Evolutionary conservation across 202 grass and related monocot species (phyloP), one percentile per base, ranked within the genome.

Genomic region (Carex sylvatica): DNA sequence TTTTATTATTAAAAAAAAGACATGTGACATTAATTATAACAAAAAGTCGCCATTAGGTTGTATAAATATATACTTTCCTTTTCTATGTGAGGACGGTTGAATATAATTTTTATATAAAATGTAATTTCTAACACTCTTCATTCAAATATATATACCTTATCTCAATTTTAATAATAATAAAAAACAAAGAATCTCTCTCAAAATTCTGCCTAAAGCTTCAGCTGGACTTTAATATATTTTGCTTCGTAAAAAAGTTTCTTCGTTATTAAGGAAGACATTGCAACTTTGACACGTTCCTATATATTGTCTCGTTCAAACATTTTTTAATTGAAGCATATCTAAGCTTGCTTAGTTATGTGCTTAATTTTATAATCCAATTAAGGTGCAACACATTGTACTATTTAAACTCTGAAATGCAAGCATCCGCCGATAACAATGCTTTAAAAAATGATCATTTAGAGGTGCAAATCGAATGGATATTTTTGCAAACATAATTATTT

Each of bases 81-180:
- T 54, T 51, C 14, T 55, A 55, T 75, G 53, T 55, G 7, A 26
- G 72, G 47, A 31, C 15, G 35, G 24, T 75, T 31, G 49, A 53
- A 30, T n/a, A 11, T 55, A 35, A 31, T 31, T 6, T 1, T 2
- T 54, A 16, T 54, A 33, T 55, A 4, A 54, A n/a, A 6, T 75
- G 15, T 31, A 75, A 75, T 75, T 74, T 54, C 71, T 54, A 33
- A 75, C 72, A 75, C 72, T 75, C 47, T 75, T 75, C 47, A 28
- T 31, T 20, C 24, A 54, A 31, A 75, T 74, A 31, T 9, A 28
- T 30, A 74, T 71, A 47, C n/a, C 8, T 46, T 44, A 4, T 71
- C 47, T 47, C n/a, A 47, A 47, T 8, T 46, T 59, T 20, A 8
- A 59, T 15, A 9, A 28, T 28, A 28, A 28, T 28, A 53, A 22